A percentile compares a stretch with the other conserved stretches of the same genome.
Evolutionary conservation across 148 eudicot genomes (phyloP).

Genomic region (Simmondsia chinensis): DNA sequence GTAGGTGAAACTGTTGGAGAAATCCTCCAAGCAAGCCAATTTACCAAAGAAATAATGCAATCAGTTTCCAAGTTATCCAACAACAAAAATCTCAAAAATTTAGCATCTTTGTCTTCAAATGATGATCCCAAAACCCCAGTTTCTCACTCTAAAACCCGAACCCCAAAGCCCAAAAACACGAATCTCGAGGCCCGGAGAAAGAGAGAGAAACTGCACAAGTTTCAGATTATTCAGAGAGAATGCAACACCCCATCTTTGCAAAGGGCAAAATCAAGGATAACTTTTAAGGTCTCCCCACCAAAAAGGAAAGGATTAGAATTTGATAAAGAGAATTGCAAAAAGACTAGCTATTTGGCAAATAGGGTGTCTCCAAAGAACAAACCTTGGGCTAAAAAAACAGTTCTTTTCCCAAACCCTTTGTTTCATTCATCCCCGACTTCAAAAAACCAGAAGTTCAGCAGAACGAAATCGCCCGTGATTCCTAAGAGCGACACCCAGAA

Average conservation of each 20-base stretch:
- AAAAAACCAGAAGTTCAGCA: constrained; percentile 41
- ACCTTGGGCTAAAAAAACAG: constrained; percentile 89
- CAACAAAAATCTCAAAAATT: too few species aligned
- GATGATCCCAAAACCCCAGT: constrained; percentile 83
- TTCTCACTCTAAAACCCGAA: constrained; percentile 18
- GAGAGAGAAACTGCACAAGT: constrained; percentile 52
- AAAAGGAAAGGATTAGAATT: constrained; percentile 12
- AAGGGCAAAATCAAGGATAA: constrained; percentile 65
- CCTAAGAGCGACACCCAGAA: constrained; percentile 31
- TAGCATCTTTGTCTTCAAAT: not conserved
- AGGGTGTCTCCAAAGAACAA: constrained; percentile 80
- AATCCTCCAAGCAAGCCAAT: constrained; percentile 59
- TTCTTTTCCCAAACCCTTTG: constrained; percentile 79
- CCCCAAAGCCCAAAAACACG: constrained; percentile 22
- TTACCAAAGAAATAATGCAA: constrained; percentile 43
- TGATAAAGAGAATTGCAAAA: constrained; percentile 29
- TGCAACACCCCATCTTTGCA: constrained; percentile 25
- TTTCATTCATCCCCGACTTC: constrained; percentile 64
- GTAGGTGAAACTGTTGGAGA: constrained; percentile 80
- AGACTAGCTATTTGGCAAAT: constrained; percentile 35
- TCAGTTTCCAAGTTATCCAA: constrained; percentile 16
- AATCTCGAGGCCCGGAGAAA: constrained; percentile 54
- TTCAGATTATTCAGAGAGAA: constrained; percentile 32
- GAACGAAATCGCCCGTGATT: constrained; percentile 54
- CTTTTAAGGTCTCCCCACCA: constrained; percentile 61